Percentiles rank a stretch among this genome's conserved stretches.
Conservation (phyloP, 2,329 filamentous ascomycete genomes). For the Aureobasidium subglaciale region DNA sequence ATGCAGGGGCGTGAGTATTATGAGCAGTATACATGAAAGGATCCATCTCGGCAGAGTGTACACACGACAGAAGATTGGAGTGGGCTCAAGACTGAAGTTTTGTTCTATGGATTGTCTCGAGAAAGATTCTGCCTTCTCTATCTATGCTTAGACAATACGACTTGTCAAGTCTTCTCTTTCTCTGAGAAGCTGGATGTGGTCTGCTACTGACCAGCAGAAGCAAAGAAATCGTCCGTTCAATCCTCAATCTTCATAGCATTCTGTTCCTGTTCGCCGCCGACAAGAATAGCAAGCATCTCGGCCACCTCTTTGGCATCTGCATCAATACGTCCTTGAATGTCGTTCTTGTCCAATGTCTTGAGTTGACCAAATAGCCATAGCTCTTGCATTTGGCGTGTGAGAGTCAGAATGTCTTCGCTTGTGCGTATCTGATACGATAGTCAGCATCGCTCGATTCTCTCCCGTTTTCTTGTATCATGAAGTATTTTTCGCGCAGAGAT, state of each 20-base stretch:
- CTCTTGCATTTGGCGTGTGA: slow-evolving; percentile 58
- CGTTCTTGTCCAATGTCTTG: slow-evolving; percentile 45
- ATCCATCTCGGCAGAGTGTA: too few species aligned
- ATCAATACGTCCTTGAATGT: slow-evolving; percentile 38
- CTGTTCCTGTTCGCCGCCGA: background rate
- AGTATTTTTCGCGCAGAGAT: too few species aligned
- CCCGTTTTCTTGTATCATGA: too few species aligned
- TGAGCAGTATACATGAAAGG: background rate
- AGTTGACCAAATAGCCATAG: slow-evolving; percentile 61
- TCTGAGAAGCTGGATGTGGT: too few species aligned
- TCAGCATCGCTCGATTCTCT: background rate
- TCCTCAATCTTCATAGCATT: background rate
- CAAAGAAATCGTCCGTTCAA: background rate
- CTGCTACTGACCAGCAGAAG: too few species aligned
- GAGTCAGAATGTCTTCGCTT: slow-evolving; percentile 53
- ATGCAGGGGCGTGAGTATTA: too few species aligned
- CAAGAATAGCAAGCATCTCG: slow-evolving; percentile 30
- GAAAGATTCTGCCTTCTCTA: background rate
- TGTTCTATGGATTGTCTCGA: background rate
- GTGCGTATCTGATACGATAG: slow-evolving; percentile 46
- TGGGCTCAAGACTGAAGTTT: too few species aligned
- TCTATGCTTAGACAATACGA: too few species aligned
- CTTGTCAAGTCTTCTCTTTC: too few species aligned
- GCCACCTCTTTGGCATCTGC: slow-evolving; percentile 41
- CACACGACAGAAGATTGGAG: too few species aligned